A percentile compares a stretch with the other conserved stretches of the same genome.
Evolutionary conservation across 306 rosid genomes (phyloP).

Genomic region (Ormosia semicastrata): DNA sequence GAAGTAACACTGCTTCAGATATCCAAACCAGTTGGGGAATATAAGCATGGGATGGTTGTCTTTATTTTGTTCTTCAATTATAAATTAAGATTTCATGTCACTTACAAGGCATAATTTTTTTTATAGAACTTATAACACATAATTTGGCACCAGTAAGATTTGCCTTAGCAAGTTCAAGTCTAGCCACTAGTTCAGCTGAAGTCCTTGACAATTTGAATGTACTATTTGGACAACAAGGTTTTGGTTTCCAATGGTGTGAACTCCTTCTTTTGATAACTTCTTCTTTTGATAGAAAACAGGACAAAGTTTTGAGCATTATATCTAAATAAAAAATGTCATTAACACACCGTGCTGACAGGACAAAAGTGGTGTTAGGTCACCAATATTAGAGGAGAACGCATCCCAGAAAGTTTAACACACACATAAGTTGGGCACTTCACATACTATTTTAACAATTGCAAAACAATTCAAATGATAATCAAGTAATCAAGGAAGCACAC

Average conservation of each 20-base stretch:
- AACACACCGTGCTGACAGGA: not conserved
- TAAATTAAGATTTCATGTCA: not conserved
- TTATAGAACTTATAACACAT: not conserved
- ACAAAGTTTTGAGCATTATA: not conserved
- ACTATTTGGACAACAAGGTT: not conserved
- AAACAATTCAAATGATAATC: not conserved
- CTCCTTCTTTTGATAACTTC: too few species aligned
- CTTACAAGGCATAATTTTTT: not conserved
- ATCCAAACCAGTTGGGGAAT: not conserved
- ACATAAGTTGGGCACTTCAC: not conserved
- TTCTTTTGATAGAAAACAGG: not conserved
- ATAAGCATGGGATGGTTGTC: not conserved
- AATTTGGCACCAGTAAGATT: not conserved
- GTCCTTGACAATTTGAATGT: not conserved
- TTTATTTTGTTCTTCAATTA: not conserved
- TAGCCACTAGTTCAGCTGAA: not conserved
- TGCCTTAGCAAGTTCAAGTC: not conserved
- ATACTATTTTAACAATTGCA: not conserved
- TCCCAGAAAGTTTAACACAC: not conserved
- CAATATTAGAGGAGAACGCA: not conserved
- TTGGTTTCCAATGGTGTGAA: too few species aligned
- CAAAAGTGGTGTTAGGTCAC: not conserved
- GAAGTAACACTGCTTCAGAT: not conserved
- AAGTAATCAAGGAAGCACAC: not conserved
- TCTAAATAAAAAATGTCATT: not conserved